A percentile compares a stretch with the other conserved stretches of the same genome.
phyloP scores from a whole-genome alignment of 441 rosid species.

The Biscutella laevigata region DNA sequence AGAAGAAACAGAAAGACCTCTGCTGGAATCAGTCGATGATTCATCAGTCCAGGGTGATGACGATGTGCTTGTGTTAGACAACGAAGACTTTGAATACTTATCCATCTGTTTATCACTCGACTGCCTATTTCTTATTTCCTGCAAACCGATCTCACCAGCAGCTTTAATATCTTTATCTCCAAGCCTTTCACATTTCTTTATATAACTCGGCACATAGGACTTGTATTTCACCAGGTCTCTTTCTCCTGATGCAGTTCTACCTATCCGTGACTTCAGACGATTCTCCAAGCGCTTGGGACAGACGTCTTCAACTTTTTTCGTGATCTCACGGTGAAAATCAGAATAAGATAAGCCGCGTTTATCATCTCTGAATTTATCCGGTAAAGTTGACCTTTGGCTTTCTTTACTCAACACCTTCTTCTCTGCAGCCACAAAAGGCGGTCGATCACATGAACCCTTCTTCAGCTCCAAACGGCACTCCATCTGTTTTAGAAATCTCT shows the following conservation, averaged over 20 bases:
- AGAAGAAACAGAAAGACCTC: conserved; percentile 44
- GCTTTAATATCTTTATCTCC: conserved; percentile 13
- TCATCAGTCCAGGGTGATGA: conserved; percentile 47
- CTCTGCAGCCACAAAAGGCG: conserved; percentile 23
- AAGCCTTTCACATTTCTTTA: conserved; percentile 17
- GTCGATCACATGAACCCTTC: conserved; percentile 20
- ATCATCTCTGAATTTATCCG: conserved; percentile 35
- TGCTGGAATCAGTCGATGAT: conserved; percentile 42
- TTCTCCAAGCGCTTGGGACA: conserved; percentile 29
- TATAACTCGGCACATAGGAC: conserved; percentile 24
- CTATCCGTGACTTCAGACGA: conserved; percentile 24
- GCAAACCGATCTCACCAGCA: conserved; percentile 6
- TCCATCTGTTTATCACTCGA: conserved; percentile 3
- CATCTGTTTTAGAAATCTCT: background rate
- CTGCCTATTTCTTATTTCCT: background rate
- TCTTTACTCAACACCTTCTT: conserved; percentile 26
- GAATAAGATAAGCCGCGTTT: conserved; percentile 40
- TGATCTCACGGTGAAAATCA: conserved; percentile 40
- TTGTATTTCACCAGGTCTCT: conserved; percentile 23
- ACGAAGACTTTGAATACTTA: conserved; percentile 40
- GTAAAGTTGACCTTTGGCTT: conserved; percentile 24
- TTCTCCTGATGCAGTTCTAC: conserved; percentile 24
- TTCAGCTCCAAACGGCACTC: conserved; percentile 24
- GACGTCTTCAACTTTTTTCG: conserved; percentile 29
- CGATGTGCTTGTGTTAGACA: conserved; percentile 43